Evolutionary conservation across 805 yeast species (phyloP), one percentile per base, ranked within the genome.

Genomic region (Hanseniaspora clermontiae): DNA sequence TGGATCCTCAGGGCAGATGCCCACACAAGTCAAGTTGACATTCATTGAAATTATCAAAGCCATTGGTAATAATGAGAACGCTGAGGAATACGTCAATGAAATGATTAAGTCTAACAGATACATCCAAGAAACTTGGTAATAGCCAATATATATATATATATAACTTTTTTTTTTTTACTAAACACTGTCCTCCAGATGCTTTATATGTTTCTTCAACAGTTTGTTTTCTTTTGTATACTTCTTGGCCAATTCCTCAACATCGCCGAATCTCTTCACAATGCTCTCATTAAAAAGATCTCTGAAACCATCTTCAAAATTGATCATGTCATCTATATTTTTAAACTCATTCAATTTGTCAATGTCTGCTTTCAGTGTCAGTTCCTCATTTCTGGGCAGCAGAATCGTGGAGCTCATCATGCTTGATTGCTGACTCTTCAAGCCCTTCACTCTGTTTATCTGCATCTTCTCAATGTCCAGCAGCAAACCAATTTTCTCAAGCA

Each of bases 1-100:
- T 73, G 99, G 99, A 0, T 82, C 95, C 15, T 82, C 95, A 29
- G 97, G 98, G 0, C 79, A 79, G 60, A 93, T 93, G 98, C 98
- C 98, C 0, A 75, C 79, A 24, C 89, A 83, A 68, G 93, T 91
- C 1, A 73, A 95, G 57, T 69, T 85, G n/a, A 91, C 97, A 0
- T 66, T 93, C 31, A 79, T 77, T 39, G 83, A 79, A 15, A 79
- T 86, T 14, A 63, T 86, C 12, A 70, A 72, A 57, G 79, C 78
- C 60, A 67, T 70, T 59, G 75, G 72, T 0, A 68, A 68, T 19
- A 62, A 75, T 42, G 45, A 40, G 3, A 65, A 68, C 9, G 81
- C 87, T 0, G 77, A 75, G 19, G 62, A 68, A n/a, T 79, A 72
- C 63, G 65, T 86, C 43, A 60, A 77, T 14, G 70, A 69, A 2